A percentile compares a stretch with the other conserved stretches of the same genome.
Conservation (phyloP, 2,329 filamentous ascomycete genomes). For the Calonectria ilicicola region DNA sequence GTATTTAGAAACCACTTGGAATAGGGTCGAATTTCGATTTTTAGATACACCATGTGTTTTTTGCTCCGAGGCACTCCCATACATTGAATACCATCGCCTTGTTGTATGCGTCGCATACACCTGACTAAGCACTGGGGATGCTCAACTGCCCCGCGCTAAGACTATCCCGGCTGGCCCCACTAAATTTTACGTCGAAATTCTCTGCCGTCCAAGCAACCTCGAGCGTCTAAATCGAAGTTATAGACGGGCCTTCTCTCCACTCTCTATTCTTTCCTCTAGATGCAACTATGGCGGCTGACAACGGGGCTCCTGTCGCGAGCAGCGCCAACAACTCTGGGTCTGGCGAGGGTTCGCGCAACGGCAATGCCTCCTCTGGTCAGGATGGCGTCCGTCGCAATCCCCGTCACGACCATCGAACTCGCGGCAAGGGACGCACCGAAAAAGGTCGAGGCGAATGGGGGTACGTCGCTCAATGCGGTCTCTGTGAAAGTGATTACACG, state of each 20-base stretch:
- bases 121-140: neutral
- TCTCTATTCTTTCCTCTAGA: conserved; percentile 29
- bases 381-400: conserved; percentile 43
- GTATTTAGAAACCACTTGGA: too few species aligned
- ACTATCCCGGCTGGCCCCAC: conserved; percentile 15
- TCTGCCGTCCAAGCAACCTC: conserved; percentile 25
- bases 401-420: conserved; percentile 44
- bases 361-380: conserved; percentile 34
- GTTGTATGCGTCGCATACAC: too few species aligned
- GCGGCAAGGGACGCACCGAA: conserved; percentile 44
- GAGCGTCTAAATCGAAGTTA: conserved; percentile 1
- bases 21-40: too few species aligned
- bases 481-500: conserved; percentile 19
- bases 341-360: conserved; percentile 30
- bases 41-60: too few species aligned
- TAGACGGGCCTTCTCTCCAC: conserved; percentile 1
- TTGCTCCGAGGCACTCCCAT: too few species aligned
- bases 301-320: conserved; percentile 45
- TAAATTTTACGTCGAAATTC: conserved; percentile 29
- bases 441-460: conserved; percentile 47
- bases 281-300: conserved; percentile 49
- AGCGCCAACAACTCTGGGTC: conserved; percentile 33
- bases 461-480: conserved; percentile 32
- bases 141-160: conserved; percentile 20
- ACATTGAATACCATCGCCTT: neutral